Evolutionary conservation across 352 stramenopile species (phyloP).

Genomic region (Phytopythium ostracodes): DNA sequence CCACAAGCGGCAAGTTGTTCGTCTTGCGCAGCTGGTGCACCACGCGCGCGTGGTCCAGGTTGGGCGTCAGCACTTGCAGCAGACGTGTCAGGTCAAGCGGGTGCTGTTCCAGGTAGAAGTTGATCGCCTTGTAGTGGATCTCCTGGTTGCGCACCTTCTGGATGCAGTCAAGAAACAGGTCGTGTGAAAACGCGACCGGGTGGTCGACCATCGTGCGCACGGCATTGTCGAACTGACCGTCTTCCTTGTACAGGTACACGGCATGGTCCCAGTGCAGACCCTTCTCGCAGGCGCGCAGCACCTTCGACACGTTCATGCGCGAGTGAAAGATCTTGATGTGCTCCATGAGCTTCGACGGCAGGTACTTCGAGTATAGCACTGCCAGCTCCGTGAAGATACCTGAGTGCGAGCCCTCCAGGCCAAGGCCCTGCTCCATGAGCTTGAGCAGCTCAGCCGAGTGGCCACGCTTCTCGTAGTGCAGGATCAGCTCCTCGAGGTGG

Average conservation of each 20-base stretch:
- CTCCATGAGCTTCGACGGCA: slow-evolving; percentile 99
- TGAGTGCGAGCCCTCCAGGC: slow-evolving; percentile 97
- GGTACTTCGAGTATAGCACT: slow-evolving; percentile 99
- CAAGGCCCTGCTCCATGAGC: slow-evolving; percentile 98
- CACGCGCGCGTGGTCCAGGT: slow-evolving; percentile 97
- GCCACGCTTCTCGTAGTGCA: slow-evolving; percentile 98
- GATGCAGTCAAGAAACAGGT: slow-evolving; percentile 99
- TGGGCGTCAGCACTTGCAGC: slow-evolving; percentile 97
- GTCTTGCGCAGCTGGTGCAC: slow-evolving; percentile 98
- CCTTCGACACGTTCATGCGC: slow-evolving; percentile 99
- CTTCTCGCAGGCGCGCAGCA: slow-evolving; percentile 97
- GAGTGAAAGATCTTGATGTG: slow-evolving; percentile 99
- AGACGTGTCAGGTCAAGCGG: slow-evolving; percentile 96
- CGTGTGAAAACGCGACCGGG: slow-evolving; percentile 95
- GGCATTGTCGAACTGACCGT: slow-evolving; percentile 98
- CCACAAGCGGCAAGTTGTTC: slow-evolving; percentile 95
- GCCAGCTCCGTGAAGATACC: slow-evolving; percentile 99
- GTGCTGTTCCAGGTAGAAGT: slow-evolving; percentile 98
- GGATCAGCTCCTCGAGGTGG: slow-evolving; percentile 99
- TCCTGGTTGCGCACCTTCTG: slow-evolving; percentile 99
- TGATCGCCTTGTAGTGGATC: slow-evolving; percentile 99
- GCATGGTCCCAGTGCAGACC: slow-evolving; percentile 97
- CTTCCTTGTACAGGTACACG: slow-evolving; percentile 99
- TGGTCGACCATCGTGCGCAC: slow-evolving; percentile 99
- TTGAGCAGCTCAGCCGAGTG: slow-evolving; percentile 96